Conservation (phyloP, 2,329 filamentous ascomycete genomes). For the Fusarium beomiforme region DNA sequence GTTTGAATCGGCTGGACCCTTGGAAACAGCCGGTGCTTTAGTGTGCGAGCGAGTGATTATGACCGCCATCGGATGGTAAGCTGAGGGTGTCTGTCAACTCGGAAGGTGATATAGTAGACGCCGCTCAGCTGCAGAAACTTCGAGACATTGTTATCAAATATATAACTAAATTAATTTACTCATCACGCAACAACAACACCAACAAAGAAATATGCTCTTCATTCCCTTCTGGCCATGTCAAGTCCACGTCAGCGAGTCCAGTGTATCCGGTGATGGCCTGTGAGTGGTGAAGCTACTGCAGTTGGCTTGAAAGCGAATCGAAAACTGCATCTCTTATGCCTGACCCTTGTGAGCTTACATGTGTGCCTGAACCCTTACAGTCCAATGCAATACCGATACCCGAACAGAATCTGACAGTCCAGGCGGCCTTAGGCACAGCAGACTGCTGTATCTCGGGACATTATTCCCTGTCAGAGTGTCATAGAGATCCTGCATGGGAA, state of each 20-base stretch:
- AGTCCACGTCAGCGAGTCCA: slow-evolving; percentile 35
- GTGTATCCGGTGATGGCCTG: not conserved
- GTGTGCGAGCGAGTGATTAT: not conserved
- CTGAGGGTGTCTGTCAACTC: slow-evolving; percentile 16
- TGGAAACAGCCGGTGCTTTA: not conserved
- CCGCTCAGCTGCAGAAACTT: slow-evolving; percentile 16
- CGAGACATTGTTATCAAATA: slow-evolving; percentile 1
- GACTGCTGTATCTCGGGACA: not conserved
- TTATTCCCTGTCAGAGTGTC: slow-evolving; percentile 17
- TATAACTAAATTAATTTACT: not conserved
- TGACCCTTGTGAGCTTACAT: not conserved
- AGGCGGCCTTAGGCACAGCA: not conserved
- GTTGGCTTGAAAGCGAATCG: not conserved
- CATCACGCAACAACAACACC: not conserved
- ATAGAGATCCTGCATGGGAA: slow-evolving; percentile 26
- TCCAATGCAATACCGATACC: slow-evolving; percentile 24
- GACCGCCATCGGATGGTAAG: slow-evolving; percentile 5
- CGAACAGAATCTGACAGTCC: slow-evolving; percentile 17
- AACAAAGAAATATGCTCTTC: not conserved
- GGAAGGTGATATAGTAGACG: not conserved
- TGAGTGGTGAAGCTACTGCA: slow-evolving; percentile 18
- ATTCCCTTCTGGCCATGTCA: slow-evolving; percentile 23
- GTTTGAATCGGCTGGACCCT: not conserved
- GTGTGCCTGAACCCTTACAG: slow-evolving; percentile 14
- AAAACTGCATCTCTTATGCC: slow-evolving; percentile 13